Evolutionary conservation across 768 basidiomycete genomes (phyloP), one percentile per base, ranked within the genome.

Genomic region (Suillus paluster): DNA sequence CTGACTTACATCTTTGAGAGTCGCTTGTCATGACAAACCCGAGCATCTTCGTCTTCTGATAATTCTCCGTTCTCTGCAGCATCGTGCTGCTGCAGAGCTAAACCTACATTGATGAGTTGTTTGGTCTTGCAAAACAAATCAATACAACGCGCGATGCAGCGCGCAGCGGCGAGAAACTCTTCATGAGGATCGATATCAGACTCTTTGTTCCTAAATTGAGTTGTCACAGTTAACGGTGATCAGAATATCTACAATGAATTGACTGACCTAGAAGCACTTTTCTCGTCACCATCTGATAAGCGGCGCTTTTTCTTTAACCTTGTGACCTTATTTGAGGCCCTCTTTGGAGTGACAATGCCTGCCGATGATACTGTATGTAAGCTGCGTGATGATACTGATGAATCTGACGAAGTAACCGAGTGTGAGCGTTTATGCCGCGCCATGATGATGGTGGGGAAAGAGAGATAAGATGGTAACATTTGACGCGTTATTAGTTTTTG

Each of bases 111-210:
- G 3, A 45, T 45, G 2, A 45, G 44, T 45, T 45, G 44, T 45
- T 45, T 23, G 5, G 44, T 45, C 10, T 65, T 30, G 23, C 64
- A 65, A 27, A 42, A 65, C 6, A 65, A 38, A 3, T 65, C 45
- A 0, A 65, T 27, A 19, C 62, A 65, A 15, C 14, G 44, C 15
- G 53, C 49, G 12, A 65, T 54, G 2, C 34, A 30, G 41, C 17
- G 36, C 15, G 54, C 41, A 3, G 61, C 55, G 8, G 19, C 25
- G 0, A 46, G 25, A 21, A 54, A 55, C 23, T 64, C 44, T 45
- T 56, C n/a, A 10, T 56, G 54, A 23, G 44, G 44, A 23, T 45
- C 12, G 5, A 6, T 45, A 3, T 23, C 3, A 6, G 21, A 14
- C 12, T 12, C 21, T 7, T 14, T 45, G 0, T 45, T 45, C 3